Evolutionary conservation across 2,329 filamentous ascomycete genomes (phyloP).

Genomic region (Arthroderma sp.): DNA sequence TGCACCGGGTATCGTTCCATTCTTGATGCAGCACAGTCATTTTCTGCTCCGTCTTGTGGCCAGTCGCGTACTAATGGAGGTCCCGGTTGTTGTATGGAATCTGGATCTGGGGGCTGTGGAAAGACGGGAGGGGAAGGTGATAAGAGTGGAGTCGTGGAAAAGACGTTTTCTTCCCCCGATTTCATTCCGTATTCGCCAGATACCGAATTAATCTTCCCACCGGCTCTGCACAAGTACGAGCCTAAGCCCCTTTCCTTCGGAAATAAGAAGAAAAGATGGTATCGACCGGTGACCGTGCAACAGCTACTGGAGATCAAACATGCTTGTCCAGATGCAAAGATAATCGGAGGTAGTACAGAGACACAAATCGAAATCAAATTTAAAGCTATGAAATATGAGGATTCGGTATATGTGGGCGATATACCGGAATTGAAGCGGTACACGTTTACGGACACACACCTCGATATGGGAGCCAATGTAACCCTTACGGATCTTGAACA

Average conservation of each 20-base stretch:
- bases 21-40: slow-evolving; percentile 83
- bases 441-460: slow-evolving; percentile 59
- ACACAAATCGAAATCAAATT: slow-evolving; percentile 98
- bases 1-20: slow-evolving; percentile 95
- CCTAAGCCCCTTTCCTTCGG: slow-evolving; percentile 75
- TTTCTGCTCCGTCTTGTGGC: slow-evolving; percentile 40
- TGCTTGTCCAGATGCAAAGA: slow-evolving; percentile 70
- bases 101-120: slow-evolving; percentile 47
- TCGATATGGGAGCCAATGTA: slow-evolving; percentile 92
- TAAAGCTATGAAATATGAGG: slow-evolving; percentile 80
- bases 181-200: slow-evolving; percentile 92
- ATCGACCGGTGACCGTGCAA: slow-evolving; percentile 69
- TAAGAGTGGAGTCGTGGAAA: slow-evolving; percentile 27
- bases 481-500: slow-evolving; percentile 80
- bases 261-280: slow-evolving; percentile 91
- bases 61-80: slow-evolving; percentile 46
- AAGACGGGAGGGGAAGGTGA: slow-evolving; percentile 34
- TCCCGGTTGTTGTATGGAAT: slow-evolving; percentile 58
- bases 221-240: slow-evolving; percentile 67
- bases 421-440: slow-evolving; percentile 81
- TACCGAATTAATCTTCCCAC: slow-evolving; percentile 90
- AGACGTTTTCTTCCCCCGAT: slow-evolving; percentile 63
- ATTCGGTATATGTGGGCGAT: slow-evolving; percentile 85
- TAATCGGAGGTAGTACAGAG: slow-evolving; percentile 92
- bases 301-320: slow-evolving; percentile 88